These are phyloP conservation scores for Anacardium occidentale DNA, from an alignment of 345 rosid genomes.

Conservation along the genomic window DNA sequence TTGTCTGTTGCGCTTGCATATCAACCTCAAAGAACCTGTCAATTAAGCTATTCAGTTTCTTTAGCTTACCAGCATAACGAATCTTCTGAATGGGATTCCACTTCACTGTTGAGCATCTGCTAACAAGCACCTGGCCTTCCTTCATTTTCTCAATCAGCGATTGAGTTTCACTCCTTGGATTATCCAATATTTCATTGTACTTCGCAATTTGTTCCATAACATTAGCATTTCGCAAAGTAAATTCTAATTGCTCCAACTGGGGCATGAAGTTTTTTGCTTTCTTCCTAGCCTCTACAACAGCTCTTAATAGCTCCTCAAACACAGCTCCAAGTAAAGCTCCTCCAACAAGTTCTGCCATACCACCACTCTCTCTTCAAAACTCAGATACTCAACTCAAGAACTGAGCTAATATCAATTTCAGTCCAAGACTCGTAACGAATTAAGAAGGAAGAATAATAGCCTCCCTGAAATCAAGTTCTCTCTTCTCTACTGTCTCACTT, in stretches of 20 bases:
- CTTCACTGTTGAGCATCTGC: conserved; percentile 10
- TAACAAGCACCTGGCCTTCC: conserved; percentile 19
- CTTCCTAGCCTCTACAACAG: conserved; percentile 7
- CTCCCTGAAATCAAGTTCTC: neutral
- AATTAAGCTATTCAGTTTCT: conserved; percentile 17
- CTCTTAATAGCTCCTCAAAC: conserved; percentile 21
- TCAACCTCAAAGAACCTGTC: conserved; percentile 12
- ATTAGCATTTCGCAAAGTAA: conserved; percentile 19
- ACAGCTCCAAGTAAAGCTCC: conserved; percentile 25
- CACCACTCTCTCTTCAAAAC: neutral
- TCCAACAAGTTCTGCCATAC: conserved; percentile 12
- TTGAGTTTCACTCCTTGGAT: conserved; percentile 8
- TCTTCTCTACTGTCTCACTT: conserved; percentile 16
- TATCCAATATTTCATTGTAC: conserved; percentile 15
- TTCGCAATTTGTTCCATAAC: conserved; percentile 11
- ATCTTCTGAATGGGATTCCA: neutral
- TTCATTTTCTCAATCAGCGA: neutral
- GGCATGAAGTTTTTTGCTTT: conserved; percentile 19
- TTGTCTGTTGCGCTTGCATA: conserved; percentile 20
- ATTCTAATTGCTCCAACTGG: conserved; percentile 16
- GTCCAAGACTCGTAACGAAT: neutral
- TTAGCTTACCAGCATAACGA: conserved; percentile 18
- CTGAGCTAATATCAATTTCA: neutral
- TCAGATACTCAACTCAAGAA: neutral
- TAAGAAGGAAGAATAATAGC: conserved; percentile 16